phyloP scores from a whole-genome alignment of 129 eudicot genomes.

The Apium graveolens region DNA sequence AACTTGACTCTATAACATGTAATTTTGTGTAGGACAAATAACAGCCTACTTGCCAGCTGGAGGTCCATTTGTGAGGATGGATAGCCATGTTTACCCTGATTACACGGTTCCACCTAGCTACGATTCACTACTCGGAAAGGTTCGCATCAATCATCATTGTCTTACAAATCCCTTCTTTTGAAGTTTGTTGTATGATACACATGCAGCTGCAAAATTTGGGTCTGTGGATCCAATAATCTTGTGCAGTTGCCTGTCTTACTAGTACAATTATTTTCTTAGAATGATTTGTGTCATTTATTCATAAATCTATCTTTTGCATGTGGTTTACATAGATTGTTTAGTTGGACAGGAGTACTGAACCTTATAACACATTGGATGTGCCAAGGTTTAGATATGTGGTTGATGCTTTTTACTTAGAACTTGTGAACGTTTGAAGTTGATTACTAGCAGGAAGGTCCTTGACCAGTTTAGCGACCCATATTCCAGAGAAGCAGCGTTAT shows the following conservation, averaged over 20 bases:
- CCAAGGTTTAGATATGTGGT: neutral
- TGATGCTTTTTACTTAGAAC: neutral
- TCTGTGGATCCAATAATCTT: neutral
- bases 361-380: neutral
- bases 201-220: neutral
- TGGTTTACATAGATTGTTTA: neutral
- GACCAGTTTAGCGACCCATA: neutral
- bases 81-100: constrained; percentile 92
- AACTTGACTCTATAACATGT: constrained; percentile 7
- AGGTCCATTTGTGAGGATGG: constrained; percentile 99
- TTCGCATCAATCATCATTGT: constrained; percentile 19
- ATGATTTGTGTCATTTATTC: neutral
- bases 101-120: constrained; percentile 96
- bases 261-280: neutral
- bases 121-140: constrained; percentile 99
- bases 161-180: neutral
- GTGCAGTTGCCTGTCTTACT: neutral
- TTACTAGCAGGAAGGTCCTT: neutral
- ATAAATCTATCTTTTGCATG: neutral
- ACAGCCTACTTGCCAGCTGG: constrained; percentile 92
- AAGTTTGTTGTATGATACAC: neutral
- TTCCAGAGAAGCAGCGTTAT: neutral
- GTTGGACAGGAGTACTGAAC: neutral
- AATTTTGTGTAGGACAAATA: constrained; percentile 54
- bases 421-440: neutral